phyloP scores from a whole-genome alignment of 495 filamentous ascomycete genomes.

The Penicillium ucsense region DNA sequence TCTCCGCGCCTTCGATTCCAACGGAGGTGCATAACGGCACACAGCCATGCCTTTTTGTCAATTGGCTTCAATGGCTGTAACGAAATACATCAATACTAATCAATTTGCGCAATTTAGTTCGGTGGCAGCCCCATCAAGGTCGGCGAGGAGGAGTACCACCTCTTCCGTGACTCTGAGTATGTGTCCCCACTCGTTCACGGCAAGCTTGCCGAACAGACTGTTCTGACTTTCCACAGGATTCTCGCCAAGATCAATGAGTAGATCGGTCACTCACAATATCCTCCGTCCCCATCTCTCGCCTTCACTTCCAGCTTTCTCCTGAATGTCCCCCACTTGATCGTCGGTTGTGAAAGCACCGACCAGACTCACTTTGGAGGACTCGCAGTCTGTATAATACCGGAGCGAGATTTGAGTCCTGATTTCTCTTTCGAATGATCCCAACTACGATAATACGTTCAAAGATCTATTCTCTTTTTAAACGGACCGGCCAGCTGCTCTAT shows the following conservation, averaged over 20 bases:
- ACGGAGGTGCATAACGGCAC: background rate
- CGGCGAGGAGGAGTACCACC: constrained; percentile 88
- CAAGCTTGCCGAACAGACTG: constrained; percentile 14
- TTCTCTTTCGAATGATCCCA: constrained; percentile 17
- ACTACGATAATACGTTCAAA: constrained; percentile 14
- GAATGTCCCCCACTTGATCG: background rate
- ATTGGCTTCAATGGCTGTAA: too few relatives aligned
- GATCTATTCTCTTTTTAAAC: constrained; percentile 7
- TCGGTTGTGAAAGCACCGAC: constrained; percentile 9
- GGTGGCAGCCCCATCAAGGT: constrained; percentile 95
- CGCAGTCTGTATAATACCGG: constrained; percentile 30
- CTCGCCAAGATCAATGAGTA: constrained; percentile 88
- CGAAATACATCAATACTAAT: background rate
- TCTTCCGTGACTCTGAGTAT: constrained; percentile 97
- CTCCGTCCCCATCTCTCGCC: constrained; percentile 10
- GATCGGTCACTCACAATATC: constrained; percentile 13
- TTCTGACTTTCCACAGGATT: constrained; percentile 38
- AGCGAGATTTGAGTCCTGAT: constrained; percentile 27
- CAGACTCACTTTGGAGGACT: background rate
- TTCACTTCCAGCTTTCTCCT: constrained; percentile 2
- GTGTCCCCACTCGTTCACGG: constrained; percentile 18
- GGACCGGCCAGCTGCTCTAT: background rate
- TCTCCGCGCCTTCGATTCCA: constrained; percentile 1
- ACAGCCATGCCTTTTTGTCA: background rate
- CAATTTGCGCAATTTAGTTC: constrained; percentile 49